Evolutionary conservation across 106 monocot genomes (phyloP), one percentile per base, ranked within the genome.

Genomic region (Agapanthus africanus): DNA sequence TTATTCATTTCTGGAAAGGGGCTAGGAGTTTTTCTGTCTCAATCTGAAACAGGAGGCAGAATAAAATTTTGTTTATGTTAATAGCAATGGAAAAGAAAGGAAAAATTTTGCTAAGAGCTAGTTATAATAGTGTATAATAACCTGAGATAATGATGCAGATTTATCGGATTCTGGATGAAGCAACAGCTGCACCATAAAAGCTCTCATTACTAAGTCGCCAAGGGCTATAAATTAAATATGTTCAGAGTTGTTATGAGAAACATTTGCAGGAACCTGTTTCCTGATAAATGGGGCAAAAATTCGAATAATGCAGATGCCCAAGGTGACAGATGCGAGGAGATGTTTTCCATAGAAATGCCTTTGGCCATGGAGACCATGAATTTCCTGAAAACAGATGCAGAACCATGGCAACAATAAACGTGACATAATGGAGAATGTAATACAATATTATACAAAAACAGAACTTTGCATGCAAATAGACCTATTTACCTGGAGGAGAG

Each of bases 111-210:
- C n/a, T 11, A 0, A 68, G 21, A 68, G 32, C 61, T 54, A 25
- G 15, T 25, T 54, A 54, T 70, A 68, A 93, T n/a, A n/a, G n/a
- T n/a, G n/a, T n/a, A n/a, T n/a, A n/a, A n/a, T n/a, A 62, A 94
- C 90, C 87, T 94, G 94, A 47, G 94, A 94, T 19, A 94, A 68
- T 34, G 90, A 90, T 44, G 94, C 90, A 54, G 94, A 87, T 41
- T 94, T 78, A 83, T 94, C 94, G 54, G 94, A 94, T 81, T 94
- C 90, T 49, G 94, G 94, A 49, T 84, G 82, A 31, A 94, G 94
- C 36, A 90, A 78, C n/a, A 94, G 78, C 94, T 90, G 90, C n/a
- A 80, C 22, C 15, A 79, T 47, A 61, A 37, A 77, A 67, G 23
- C 1, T 39, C 15, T 33, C n/a, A 41, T 63, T 73, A 56, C 41